Evolutionary conservation across 2,329 filamentous ascomycete species (phyloP).

Genomic region (Pseudofabraea citricarpa): DNA sequence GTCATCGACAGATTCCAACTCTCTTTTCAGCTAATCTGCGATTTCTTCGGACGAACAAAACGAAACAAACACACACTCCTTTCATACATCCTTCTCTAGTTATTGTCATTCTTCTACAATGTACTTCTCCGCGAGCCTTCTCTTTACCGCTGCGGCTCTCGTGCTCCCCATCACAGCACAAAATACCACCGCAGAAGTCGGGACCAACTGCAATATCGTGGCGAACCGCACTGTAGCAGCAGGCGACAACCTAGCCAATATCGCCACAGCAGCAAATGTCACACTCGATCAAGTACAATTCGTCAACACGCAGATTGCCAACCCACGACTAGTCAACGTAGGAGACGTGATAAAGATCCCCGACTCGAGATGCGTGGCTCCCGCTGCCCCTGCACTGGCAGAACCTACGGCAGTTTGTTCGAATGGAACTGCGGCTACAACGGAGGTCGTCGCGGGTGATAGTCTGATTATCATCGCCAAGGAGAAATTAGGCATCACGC

Average conservation of each 20-base stretch:
- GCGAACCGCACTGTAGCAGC: conserved; percentile 7
- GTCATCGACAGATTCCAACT: too few species aligned
- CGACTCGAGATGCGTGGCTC: conserved; percentile 7
- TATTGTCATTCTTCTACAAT: background rate
- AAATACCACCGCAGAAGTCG: background rate
- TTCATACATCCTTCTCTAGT: too few species aligned
- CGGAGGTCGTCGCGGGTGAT: conserved; percentile 8
- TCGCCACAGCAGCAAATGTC: conserved; percentile 5
- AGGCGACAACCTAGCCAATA: conserved; percentile 8
- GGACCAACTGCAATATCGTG: conserved; percentile 10
- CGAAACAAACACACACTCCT: too few species aligned
- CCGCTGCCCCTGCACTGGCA: background rate
- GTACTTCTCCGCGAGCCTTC: background rate
- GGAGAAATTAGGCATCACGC: conserved; percentile 12
- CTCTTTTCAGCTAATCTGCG: too few species aligned
- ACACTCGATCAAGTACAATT: conserved; percentile 11
- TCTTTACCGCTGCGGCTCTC: background rate
- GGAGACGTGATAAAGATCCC: conserved; percentile 11
- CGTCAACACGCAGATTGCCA: conserved; percentile 14
- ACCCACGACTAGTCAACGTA: conserved; percentile 7
- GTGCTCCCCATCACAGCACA: background rate
- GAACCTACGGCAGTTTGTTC: conserved; percentile 9
- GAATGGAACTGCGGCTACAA: conserved; percentile 6
- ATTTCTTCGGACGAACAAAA: too few species aligned
- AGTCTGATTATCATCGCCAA: conserved; percentile 13